A percentile compares a stretch with the other conserved stretches of the same genome.
These are phyloP conservation scores for Abrus pulchellus DNA, from an alignment of 306 rosid genomes.

Conservation along the genomic window DNA sequence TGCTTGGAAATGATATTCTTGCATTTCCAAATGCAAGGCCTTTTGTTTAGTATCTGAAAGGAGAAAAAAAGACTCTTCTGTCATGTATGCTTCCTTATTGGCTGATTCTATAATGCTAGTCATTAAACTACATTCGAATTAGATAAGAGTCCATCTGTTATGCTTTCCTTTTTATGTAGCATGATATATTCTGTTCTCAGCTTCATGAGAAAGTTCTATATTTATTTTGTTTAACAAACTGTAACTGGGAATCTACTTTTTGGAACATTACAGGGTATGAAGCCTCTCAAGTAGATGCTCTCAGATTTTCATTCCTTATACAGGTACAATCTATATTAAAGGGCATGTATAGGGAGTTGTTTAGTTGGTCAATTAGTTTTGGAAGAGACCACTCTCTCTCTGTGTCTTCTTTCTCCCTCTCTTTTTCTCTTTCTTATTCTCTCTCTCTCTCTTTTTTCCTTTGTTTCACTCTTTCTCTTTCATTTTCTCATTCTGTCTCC, in stretches of 20 bases:
- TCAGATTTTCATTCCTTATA: conserved; percentile 21
- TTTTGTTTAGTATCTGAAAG: conserved; percentile 25
- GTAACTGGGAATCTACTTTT: conserved; percentile 38
- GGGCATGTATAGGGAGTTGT: background rate
- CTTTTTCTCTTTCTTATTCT: no score
- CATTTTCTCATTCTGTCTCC: no score
- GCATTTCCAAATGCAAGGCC: conserved; percentile 25
- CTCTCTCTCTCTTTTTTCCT: background rate
- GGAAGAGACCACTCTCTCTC: background rate
- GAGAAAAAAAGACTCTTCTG: background rate
- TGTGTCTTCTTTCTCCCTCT: background rate
- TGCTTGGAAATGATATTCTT: conserved; percentile 9
- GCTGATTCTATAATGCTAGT: conserved; percentile 21
- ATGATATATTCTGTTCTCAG: conserved; percentile 41
- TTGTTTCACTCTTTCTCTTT: background rate
- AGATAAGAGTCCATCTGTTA: conserved; percentile 25
- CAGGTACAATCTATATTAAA: conserved; percentile 41
- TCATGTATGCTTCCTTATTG: conserved; percentile 29
- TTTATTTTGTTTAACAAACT: conserved; percentile 26
- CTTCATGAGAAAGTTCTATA: conserved; percentile 45
- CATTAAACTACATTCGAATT: conserved; percentile 20
- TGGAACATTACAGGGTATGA: conserved; percentile 62
- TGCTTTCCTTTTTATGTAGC: background rate
- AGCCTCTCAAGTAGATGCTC: conserved; percentile 68
- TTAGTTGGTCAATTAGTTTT: background rate